These are phyloP conservation scores for Parmelia sp. DNA, from an alignment of 495 filamentous ascomycete species.

Conservation along the genomic window DNA sequence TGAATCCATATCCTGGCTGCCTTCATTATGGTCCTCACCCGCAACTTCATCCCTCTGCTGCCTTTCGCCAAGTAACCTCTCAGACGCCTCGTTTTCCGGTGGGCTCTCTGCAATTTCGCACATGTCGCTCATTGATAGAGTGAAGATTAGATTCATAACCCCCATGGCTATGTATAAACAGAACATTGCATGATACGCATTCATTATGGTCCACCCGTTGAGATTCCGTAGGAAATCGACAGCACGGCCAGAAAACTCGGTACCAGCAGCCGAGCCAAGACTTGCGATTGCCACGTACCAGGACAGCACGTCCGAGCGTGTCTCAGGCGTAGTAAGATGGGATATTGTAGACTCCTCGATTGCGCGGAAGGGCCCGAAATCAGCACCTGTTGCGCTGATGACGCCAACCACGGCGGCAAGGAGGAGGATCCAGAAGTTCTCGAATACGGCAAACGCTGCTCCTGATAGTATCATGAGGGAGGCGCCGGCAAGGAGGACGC, in stretches of 20 bases:
- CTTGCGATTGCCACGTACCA: constrained; percentile 72
- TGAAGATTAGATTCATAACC: constrained; percentile 57
- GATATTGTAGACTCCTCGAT: constrained; percentile 76
- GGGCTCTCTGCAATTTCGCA: constrained; percentile 43
- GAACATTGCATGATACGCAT: constrained; percentile 64
- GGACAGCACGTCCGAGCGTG: constrained; percentile 66
- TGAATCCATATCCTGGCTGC: constrained; percentile 7
- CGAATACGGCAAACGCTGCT: constrained; percentile 56
- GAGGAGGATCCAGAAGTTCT: constrained; percentile 69
- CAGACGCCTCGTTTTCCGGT: not conserved
- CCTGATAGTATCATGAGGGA: constrained; percentile 62
- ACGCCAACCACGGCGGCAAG: constrained; percentile 71
- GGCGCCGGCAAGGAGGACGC: constrained; percentile 58
- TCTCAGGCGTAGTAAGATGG: constrained; percentile 58
- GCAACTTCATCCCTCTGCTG: constrained; percentile 4
- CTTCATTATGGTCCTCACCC: constrained; percentile 20
- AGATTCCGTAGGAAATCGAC: constrained; percentile 45
- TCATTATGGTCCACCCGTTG: constrained; percentile 51
- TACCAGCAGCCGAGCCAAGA: constrained; percentile 57
- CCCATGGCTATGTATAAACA: constrained; percentile 63
- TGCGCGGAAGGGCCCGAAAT: constrained; percentile 75
- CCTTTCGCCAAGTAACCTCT: constrained; percentile 20
- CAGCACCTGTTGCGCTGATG: constrained; percentile 72
- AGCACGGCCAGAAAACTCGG: constrained; percentile 58
- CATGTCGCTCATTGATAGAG: constrained; percentile 49